phyloP scores from a whole-genome alignment of 2,329 filamentous ascomycete species.

The Gnomoniopsis smithogilvyi region DNA sequence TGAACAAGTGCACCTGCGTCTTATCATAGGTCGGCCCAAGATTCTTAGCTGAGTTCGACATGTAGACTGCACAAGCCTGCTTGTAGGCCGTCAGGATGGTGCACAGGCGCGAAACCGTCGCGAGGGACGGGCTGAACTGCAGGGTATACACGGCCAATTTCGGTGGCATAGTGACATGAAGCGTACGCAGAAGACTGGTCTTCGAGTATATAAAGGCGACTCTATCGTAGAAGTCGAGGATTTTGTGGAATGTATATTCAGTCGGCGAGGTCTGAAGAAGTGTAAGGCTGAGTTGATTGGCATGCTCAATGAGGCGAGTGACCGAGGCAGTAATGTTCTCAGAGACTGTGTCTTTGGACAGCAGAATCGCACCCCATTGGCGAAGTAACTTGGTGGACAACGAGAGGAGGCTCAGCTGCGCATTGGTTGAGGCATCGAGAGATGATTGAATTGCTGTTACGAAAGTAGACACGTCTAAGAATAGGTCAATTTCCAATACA shows the following conservation, averaged over 20 bases:
- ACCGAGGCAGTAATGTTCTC: constrained; percentile 35
- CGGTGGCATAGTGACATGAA: constrained; percentile 67
- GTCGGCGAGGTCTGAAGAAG: constrained; percentile 52
- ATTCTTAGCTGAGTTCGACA: constrained; percentile 34
- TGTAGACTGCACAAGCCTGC: constrained; percentile 65
- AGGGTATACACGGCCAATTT: constrained; percentile 67
- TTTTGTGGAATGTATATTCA: constrained; percentile 45
- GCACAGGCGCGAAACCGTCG: constrained; percentile 66
- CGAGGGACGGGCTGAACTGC: constrained; percentile 62
- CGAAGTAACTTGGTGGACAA: constrained; percentile 67
- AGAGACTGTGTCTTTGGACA: constrained; percentile 34
- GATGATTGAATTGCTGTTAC: constrained; percentile 25
- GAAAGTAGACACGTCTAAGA: constrained; percentile 4
- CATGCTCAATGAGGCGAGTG: constrained; percentile 42
- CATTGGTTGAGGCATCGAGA: constrained; percentile 44
- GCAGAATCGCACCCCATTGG: constrained; percentile 51
- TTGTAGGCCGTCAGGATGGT: constrained; percentile 71
- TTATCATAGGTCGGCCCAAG: constrained; percentile 47
- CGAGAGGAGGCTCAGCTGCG: constrained; percentile 57
- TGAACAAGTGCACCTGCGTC: constrained; percentile 66
- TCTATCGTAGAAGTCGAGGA: constrained; percentile 69
- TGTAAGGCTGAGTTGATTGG: constrained; percentile 55
- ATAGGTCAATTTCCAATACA: neutral
- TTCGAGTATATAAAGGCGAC: constrained; percentile 55
- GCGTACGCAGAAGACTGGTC: constrained; percentile 43